Conservation (phyloP, 1,139 yeast species). For the Blastobotrys indianensis region DNA sequence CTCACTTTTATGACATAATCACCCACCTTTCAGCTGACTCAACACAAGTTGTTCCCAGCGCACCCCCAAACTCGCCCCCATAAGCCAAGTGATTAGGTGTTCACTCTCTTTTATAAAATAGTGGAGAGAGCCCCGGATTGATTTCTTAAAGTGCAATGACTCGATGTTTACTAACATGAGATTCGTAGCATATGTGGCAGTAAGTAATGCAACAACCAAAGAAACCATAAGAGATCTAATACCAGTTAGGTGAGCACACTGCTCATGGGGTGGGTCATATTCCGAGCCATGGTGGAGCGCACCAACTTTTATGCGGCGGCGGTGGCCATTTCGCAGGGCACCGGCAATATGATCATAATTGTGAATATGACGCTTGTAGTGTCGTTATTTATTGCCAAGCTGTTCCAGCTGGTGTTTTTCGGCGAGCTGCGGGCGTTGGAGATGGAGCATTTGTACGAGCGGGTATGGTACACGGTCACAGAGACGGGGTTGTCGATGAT, state of each 20-base stretch:
- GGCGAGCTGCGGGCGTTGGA: conserved; percentile 75
- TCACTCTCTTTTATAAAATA: too few relatives aligned
- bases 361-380: conserved; percentile 41
- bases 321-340: conserved; percentile 41
- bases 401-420: conserved; percentile 51
- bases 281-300: conserved; percentile 33
- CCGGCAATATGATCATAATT: conserved; percentile 37
- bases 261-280: conserved; percentile 31
- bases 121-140: too few relatives aligned
- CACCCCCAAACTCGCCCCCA: too few relatives aligned
- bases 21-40: too few relatives aligned
- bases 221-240: not conserved
- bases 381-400: conserved; percentile 39
- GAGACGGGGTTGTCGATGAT: conserved; percentile 62
- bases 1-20: too few relatives aligned
- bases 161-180: conserved; percentile 19
- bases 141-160: not conserved
- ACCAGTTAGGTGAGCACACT: conserved; percentile 27
- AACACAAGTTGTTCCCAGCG: too few relatives aligned
- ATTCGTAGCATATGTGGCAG: conserved; percentile 19
- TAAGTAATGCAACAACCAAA: not conserved
- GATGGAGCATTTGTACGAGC: conserved; percentile 67
- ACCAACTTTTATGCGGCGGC: conserved; percentile 44
- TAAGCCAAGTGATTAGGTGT: too few relatives aligned
- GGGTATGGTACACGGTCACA: conserved; percentile 59